Base-by-base conservation (phyloP, 75 land plant species). In the Isoetes taiwanensis region DNA sequence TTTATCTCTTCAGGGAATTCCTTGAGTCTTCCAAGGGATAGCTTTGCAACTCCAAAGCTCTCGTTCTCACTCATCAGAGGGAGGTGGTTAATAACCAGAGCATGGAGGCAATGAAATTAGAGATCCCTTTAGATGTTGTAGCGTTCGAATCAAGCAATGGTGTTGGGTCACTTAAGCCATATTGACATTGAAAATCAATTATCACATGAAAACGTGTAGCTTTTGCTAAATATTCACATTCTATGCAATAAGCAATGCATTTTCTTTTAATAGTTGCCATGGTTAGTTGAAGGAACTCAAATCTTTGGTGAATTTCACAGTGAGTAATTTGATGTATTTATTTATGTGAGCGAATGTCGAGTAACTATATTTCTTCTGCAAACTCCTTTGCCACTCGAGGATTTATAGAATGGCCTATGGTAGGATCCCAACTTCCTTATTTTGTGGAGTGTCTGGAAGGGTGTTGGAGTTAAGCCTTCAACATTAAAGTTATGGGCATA, bases 391-490 rank as follows among this genome's bases (percentile, higher is more conserved):
- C 42, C 39, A 50, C 26, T n/a, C n/a, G n/a, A n/a, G n/a, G n/a
- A n/a, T 59, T 59, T 57, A 39, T 78, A 38, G 77, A 78, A 58
- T 75, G 85, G 64, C 94, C 88, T 43, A 41, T 63, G 43, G 94
- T 84, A 6, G 94, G 88, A 43, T 59, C 78, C 11, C 81, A 84
- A 42, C 62, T 82, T 17, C 82, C 88, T 11, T 72, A 61, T 56
- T 82, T 78, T 28, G 68, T 72, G 19, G 0, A 83, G 64, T 69
- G 55, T 19, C 66, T 73, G 48, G 58, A 73, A 57, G 80, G 82
- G 62, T 48, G 64, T 55, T 86, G 93, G 93, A 75, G 83, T 16
- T 52, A 75, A 70, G 19, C 80, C 93, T 28, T 63, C 79, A 41
- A 66, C 74, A 17, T 86, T 86, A 59, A 82, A 67, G 56, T 72